phyloP scores from a whole-genome alignment of 495 filamentous ascomycete species.

The Symbiotaphrina buchneri region DNA sequence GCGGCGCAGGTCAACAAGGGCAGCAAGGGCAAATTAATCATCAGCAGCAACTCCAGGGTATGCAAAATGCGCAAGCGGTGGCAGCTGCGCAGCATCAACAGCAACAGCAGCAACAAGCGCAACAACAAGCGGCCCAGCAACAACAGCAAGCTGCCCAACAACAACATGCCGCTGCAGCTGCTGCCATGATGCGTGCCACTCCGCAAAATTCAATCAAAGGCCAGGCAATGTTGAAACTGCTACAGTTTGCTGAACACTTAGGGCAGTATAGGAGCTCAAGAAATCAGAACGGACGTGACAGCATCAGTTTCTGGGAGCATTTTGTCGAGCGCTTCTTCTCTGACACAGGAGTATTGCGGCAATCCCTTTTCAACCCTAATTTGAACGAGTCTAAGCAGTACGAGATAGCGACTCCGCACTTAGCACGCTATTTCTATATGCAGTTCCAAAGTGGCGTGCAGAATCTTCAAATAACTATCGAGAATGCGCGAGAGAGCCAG shows the following conservation, averaged over 20 bases:
- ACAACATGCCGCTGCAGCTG: conserved; percentile 12
- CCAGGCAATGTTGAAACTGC: conserved; percentile 34
- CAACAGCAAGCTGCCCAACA: conserved; percentile 6
- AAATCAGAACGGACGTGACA: conserved; percentile 26
- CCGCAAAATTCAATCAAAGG: conserved; percentile 31
- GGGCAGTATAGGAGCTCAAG: conserved; percentile 21
- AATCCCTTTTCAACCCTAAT: conserved; percentile 29
- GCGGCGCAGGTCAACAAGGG: conserved; percentile 4
- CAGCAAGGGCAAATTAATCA: conserved; percentile 7
- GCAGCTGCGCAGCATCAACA: conserved; percentile 22
- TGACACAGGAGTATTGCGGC: conserved; percentile 39
- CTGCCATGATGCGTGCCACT: conserved; percentile 26
- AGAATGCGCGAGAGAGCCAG: conserved; percentile 19
- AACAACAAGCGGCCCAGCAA: conserved; percentile 6
- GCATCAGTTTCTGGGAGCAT: conserved; percentile 44
- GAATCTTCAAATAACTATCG: conserved; percentile 55
- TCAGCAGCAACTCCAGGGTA: conserved; percentile 19
- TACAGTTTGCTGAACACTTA: conserved; percentile 47
- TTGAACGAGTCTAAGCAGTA: conserved; percentile 39
- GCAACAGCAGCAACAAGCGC: conserved; percentile 14
- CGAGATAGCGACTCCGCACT: conserved; percentile 49
- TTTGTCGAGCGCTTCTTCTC: conserved; percentile 66
- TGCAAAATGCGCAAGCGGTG: conserved; percentile 1
- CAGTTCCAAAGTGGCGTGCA: conserved; percentile 68
- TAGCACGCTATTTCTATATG: conserved; percentile 62